Percentiles rank a stretch among this genome's conserved stretches.
Conservation (phyloP, 2,329 filamentous ascomycete genomes). For the Fonsecaea pedrosoi region DNA sequence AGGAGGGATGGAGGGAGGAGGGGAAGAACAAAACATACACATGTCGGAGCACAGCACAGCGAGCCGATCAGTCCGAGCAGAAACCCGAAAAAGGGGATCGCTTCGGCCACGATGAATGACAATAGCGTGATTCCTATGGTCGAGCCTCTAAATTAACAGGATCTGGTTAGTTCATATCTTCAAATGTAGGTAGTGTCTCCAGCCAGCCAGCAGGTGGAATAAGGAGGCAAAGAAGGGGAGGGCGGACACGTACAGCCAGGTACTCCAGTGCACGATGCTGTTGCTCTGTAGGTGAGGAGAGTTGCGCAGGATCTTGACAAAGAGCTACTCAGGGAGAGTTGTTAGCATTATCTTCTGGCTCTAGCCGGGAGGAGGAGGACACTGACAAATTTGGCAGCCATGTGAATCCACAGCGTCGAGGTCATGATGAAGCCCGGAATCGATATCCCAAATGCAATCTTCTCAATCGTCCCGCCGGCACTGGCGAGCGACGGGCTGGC, state of each 20-base stretch:
- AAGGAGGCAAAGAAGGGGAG: no score
- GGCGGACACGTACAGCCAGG: slow-evolving; percentile 50
- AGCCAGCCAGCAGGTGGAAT: no score
- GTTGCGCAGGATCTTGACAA: slow-evolving; percentile 61
- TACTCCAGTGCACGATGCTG: slow-evolving; percentile 58
- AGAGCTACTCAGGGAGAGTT: slow-evolving; percentile 52
- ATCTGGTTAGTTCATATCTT: no score
- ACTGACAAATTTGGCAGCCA: slow-evolving; percentile 54
- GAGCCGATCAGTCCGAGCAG: slow-evolving; percentile 58
- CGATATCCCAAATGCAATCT: slow-evolving; percentile 52
- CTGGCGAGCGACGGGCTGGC: slow-evolving; percentile 57
- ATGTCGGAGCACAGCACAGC: slow-evolving; percentile 60
- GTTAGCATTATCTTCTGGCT: not conserved
- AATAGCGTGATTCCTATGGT: slow-evolving; percentile 52
- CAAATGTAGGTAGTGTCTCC: no score
- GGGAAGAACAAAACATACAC: slow-evolving; percentile 56
- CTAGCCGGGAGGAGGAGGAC: not conserved
- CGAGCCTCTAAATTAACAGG: not conserved
- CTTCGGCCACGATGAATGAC: slow-evolving; percentile 59
- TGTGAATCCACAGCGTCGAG: slow-evolving; percentile 42
- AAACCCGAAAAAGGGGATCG: slow-evolving; percentile 63
- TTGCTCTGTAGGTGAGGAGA: slow-evolving; percentile 60
- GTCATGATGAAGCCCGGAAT: slow-evolving; percentile 44
- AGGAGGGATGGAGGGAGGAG: slow-evolving; percentile 43
- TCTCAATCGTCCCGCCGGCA: slow-evolving; percentile 52